A percentile compares a stretch with the other conserved stretches of the same genome.
Evolutionary conservation across 352 stramenopile species (phyloP).

Genomic region (Phytopythium kandeliae): DNA sequence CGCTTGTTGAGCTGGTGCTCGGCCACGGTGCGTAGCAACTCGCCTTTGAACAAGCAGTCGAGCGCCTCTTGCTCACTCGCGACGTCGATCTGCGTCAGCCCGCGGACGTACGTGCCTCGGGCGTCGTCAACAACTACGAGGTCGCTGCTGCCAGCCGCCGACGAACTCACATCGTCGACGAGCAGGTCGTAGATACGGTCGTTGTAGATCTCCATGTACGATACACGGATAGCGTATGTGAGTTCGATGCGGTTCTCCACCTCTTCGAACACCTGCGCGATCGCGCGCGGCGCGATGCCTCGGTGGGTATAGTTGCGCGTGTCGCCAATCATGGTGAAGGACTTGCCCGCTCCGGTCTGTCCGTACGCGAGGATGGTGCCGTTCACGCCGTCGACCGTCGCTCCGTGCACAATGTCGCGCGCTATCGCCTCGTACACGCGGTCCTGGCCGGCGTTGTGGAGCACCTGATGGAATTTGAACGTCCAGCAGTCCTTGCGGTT

Average conservation of each 20-base stretch:
- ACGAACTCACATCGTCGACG: constrained; percentile 10
- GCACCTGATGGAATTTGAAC: constrained; percentile 91
- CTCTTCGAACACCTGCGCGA: constrained; percentile 88
- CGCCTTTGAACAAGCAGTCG: constrained; percentile 89
- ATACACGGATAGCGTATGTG: constrained; percentile 81
- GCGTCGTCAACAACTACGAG: constrained; percentile 85
- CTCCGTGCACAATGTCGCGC: constrained; percentile 84
- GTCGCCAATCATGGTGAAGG: constrained; percentile 91
- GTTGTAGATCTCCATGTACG: constrained; percentile 97
- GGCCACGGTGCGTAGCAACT: constrained; percentile 91
- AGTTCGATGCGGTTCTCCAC: constrained; percentile 87
- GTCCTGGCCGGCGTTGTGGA: constrained; percentile 89
- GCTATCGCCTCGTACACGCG: constrained; percentile 89
- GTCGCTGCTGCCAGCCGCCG: constrained; percentile 10
- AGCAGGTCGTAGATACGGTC: constrained; percentile 93
- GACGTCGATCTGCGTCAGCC: constrained; percentile 82
- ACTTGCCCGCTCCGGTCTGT: constrained; percentile 87
- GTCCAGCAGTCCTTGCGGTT: constrained; percentile 83
- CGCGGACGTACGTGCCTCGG: constrained; percentile 78
- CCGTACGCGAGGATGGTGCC: constrained; percentile 87
- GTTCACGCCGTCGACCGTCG: constrained; percentile 85
- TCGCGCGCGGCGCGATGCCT: constrained; percentile 80
- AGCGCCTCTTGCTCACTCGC: constrained; percentile 83
- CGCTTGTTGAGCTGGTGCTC: constrained; percentile 93
- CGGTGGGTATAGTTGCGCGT: constrained; percentile 89